These are phyloP conservation scores for Pleurotus platypus DNA, from an alignment of 768 basidiomycete species.

Conservation along the genomic window DNA sequence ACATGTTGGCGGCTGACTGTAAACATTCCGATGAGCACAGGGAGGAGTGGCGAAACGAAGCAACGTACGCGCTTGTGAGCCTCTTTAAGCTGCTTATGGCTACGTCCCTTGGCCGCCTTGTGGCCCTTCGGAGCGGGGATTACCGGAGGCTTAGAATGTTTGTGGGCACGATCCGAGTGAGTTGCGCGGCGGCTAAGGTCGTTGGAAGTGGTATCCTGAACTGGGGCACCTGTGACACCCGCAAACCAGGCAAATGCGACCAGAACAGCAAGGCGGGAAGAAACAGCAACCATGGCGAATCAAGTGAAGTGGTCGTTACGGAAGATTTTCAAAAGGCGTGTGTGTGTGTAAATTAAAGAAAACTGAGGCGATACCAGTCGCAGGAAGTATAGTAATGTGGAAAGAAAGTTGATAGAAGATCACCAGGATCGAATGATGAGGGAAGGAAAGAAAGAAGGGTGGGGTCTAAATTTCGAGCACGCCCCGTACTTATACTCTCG, in stretches of 20 bases:
- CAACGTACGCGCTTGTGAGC: slow-evolving; percentile 1
- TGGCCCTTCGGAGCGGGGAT: background rate
- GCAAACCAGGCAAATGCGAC: slow-evolving; percentile 43
- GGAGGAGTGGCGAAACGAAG: background rate
- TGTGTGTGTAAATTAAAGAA: slow-evolving; percentile 10
- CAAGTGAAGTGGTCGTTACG: slow-evolving; percentile 10
- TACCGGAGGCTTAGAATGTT: background rate
- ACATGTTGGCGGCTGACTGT: background rate
- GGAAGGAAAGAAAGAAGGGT: slow-evolving; percentile 30
- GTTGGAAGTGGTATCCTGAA: slow-evolving; percentile 12
- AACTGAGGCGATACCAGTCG: slow-evolving; percentile 21
- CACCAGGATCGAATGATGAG: slow-evolving; percentile 53
- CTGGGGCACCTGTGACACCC: slow-evolving; percentile 35
- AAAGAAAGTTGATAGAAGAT: slow-evolving; percentile 30
- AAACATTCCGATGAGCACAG: background rate
- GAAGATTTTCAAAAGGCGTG: slow-evolving; percentile 14
- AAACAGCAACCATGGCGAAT: slow-evolving; percentile 46
- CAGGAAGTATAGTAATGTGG: slow-evolving; percentile 14
- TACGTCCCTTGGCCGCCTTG: background rate
- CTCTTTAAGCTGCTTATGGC: background rate
- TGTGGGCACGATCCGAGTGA: slow-evolving; percentile 10
- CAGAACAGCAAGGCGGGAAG: slow-evolving; percentile 40
- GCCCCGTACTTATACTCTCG: slow-evolving; percentile 21
- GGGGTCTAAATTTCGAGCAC: slow-evolving; percentile 9
- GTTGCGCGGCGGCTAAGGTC: background rate